These are phyloP conservation scores for Craterostigma plantagineum DNA, from an alignment of 257 asterid genomes.

Conservation along the genomic window DNA sequence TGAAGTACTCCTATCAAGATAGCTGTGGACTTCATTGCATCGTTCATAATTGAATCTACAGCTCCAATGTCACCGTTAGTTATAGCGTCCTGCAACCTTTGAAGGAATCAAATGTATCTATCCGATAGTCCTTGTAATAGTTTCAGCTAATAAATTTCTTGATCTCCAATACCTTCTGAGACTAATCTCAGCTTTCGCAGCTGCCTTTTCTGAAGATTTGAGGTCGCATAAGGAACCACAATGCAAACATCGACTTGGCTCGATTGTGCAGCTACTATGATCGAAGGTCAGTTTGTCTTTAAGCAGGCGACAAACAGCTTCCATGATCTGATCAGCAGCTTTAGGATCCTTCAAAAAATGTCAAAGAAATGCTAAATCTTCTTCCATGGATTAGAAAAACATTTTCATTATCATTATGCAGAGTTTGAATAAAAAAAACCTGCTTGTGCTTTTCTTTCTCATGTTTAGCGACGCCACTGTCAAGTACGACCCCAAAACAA, in stretches of 20 bases:
- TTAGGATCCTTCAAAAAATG: too few relatives aligned
- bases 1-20: conserved; percentile 28
- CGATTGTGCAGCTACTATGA: conserved; percentile 6
- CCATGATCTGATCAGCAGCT: too few relatives aligned
- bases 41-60: conserved; percentile 12
- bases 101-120: neutral
- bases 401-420: too few relatives aligned
- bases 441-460: conserved; percentile 38
- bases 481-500: conserved; percentile 66
- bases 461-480: conserved; percentile 22
- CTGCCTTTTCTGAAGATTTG: conserved; percentile 29
- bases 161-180: conserved; percentile 27
- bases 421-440: neutral
- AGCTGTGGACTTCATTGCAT: conserved; percentile 26
- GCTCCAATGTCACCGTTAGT: conserved; percentile 23
- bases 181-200: conserved; percentile 26
- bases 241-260: conserved; percentile 40
- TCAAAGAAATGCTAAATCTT: too few relatives aligned
- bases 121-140: neutral
- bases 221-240: conserved; percentile 48
- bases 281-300: too few relatives aligned
- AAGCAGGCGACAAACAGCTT: too few relatives aligned
- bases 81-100: conserved; percentile 53
- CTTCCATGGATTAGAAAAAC: too few relatives aligned
- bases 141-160: neutral